These are phyloP conservation scores for Heritiera fomes DNA, from an alignment of 345 rosid genomes.

Conservation along the genomic window DNA sequence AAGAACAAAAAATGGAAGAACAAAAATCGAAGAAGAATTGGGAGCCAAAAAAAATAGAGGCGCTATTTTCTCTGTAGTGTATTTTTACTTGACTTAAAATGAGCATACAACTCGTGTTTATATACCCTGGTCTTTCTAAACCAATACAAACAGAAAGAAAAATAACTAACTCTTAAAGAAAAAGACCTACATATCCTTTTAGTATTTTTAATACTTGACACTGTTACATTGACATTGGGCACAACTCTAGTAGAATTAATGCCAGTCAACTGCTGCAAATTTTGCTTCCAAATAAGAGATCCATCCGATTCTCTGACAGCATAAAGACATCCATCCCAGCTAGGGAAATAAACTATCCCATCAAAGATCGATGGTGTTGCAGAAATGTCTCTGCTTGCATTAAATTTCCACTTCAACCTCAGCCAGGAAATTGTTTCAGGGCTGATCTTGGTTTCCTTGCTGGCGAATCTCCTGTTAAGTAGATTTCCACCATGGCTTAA, in stretches of 20 bases:
- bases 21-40: too few species aligned
- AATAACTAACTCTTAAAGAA: too few species aligned
- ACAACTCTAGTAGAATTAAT: constrained; percentile 26
- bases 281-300: constrained; percentile 45
- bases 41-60: too few species aligned
- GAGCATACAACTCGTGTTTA: too few species aligned
- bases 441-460: constrained; percentile 28
- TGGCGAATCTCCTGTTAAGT: constrained; percentile 36
- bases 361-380: constrained; percentile 46
- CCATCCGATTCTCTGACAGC: constrained; percentile 47
- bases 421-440: constrained; percentile 23
- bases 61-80: too few species aligned
- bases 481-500: constrained; percentile 45
- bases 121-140: too few species aligned
- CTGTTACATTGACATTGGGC: constrained; percentile 28
- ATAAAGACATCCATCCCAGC: constrained; percentile 52
- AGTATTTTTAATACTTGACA: too few species aligned
- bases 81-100: too few species aligned
- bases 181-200: too few species aligned
- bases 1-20: too few species aligned
- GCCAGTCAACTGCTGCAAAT: constrained; percentile 40
- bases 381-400: constrained; percentile 48
- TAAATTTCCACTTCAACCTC: constrained; percentile 42
- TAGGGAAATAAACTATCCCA: constrained; percentile 43
- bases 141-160: too few species aligned